phyloP scores from a whole-genome alignment of 306 rosid species.

The Citrullus amarus region DNA sequence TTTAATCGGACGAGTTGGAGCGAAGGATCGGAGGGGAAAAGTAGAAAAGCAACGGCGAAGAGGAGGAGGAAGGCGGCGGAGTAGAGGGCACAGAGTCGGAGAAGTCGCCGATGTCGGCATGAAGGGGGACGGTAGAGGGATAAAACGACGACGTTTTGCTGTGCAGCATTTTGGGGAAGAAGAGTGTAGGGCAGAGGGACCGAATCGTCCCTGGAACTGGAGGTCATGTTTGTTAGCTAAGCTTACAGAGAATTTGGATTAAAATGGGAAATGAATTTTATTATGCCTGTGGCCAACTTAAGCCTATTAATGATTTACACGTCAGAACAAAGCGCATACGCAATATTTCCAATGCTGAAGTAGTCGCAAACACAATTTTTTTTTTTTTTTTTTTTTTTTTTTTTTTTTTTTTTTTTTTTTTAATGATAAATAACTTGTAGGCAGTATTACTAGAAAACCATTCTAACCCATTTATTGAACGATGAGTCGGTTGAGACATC shows the following conservation, averaged over 20 bases:
- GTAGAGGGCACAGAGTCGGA: conserved; percentile 11
- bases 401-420: too few relatives aligned
- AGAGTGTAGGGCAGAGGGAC: conserved; percentile 36
- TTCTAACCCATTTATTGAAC: too few relatives aligned
- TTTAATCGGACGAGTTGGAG: conserved; percentile 40
- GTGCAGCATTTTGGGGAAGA: conserved; percentile 23
- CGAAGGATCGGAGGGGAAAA: conserved; percentile 64
- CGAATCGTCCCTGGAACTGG: conserved; percentile 20
- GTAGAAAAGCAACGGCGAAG: conserved; percentile 26
- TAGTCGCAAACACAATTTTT: too few relatives aligned
- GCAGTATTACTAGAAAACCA: too few relatives aligned
- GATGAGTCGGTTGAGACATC: too few relatives aligned
- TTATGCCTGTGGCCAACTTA: neutral
- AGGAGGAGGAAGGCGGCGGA: conserved; percentile 22
- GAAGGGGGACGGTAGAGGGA: conserved; percentile 19
- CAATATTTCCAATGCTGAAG: too few relatives aligned
- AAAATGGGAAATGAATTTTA: neutral
- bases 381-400: too few relatives aligned
- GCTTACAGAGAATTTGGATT: neutral
- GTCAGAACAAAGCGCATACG: neutral
- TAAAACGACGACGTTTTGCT: conserved; percentile 56
- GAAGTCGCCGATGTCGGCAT: neutral
- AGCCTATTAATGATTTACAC: neutral
- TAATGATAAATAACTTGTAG: too few relatives aligned
- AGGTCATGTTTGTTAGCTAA: conserved; percentile 19